Conservation (phyloP, 441 rosid species). For the Populus hybrid region DNA sequence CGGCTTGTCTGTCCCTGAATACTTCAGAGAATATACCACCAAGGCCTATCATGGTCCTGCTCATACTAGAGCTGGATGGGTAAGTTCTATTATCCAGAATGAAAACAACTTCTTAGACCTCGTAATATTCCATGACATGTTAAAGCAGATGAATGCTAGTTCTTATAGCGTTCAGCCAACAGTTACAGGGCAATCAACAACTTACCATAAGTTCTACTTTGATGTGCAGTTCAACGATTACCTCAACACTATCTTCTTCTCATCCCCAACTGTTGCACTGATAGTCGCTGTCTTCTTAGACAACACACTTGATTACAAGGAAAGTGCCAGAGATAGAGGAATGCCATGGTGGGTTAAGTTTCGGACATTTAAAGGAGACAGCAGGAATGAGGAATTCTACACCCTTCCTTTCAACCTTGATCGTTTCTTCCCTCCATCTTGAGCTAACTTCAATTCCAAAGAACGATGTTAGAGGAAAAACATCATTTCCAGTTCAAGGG, state of each 20-base stretch:
- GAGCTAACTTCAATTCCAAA: constrained; percentile 11
- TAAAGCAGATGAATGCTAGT: not conserved
- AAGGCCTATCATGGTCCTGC: constrained; percentile 94
- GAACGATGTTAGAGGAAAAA: constrained; percentile 30
- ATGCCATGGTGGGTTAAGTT: constrained; percentile 99
- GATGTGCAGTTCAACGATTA: constrained; percentile 87
- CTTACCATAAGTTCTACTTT: not conserved
- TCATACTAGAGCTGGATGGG: constrained; percentile 91
- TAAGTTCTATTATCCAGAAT: constrained; percentile 25
- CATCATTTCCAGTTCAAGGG: constrained; percentile 38
- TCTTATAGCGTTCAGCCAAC: not conserved
- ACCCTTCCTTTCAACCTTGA: constrained; percentile 92
- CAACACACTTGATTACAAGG: constrained; percentile 92
- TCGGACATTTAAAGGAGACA: constrained; percentile 89
- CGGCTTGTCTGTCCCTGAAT: constrained; percentile 86
- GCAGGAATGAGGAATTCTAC: constrained; percentile 92
- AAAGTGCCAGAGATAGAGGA: constrained; percentile 87
- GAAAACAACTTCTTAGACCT: not conserved
- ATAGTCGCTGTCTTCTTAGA: constrained; percentile 82
- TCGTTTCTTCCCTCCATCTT: constrained; percentile 98
- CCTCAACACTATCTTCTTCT: constrained; percentile 91
- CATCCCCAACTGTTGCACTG: constrained; percentile 89
- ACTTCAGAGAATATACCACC: constrained; percentile 78
- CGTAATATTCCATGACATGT: not conserved
- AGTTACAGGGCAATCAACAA: not conserved